Evolutionary conservation across 805 yeast genomes (phyloP).

Genomic region (Metschnikowia hibisci): DNA sequence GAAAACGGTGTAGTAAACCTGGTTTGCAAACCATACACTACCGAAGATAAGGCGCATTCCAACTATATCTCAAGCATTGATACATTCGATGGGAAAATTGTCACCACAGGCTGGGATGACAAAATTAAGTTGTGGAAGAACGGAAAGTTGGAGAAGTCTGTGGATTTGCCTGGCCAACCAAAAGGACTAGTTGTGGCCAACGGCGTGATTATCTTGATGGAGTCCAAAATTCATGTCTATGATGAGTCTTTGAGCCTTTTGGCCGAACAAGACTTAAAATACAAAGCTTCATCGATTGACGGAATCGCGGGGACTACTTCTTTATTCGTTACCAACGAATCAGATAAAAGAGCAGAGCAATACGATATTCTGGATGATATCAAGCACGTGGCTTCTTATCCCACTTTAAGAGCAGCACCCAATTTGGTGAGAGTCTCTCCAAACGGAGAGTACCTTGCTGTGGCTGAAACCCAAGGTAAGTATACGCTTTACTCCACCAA

Average conservation of each 20-base stretch:
- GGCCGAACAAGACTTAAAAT: conserved; percentile 20
- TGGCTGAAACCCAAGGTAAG: conserved; percentile 85
- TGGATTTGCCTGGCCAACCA: conserved; percentile 32
- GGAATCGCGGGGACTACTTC: conserved; percentile 18
- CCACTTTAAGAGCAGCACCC: conserved; percentile 58
- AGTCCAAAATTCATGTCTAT: conserved; percentile 27
- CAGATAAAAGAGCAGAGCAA: conserved; percentile 29
- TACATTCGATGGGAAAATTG: conserved; percentile 26
- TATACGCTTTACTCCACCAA: conserved; percentile 63
- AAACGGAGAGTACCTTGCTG: conserved; percentile 63
- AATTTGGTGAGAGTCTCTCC: conserved; percentile 68
- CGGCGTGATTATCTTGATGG: conserved; percentile 27
- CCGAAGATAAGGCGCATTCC: conserved; percentile 46
- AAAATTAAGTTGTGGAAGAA: conserved; percentile 44
- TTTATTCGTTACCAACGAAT: conserved; percentile 30
- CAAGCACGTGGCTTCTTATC: conserved; percentile 18
- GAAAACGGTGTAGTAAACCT: conserved; percentile 13
- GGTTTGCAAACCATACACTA: conserved; percentile 31
- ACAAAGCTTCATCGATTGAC: conserved; percentile 25
- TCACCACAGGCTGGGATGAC: conserved; percentile 88
- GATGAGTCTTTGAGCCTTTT: conserved; percentile 9
- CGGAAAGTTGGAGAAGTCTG: conserved; percentile 11
- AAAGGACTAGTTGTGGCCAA: conserved; percentile 27
- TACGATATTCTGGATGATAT: conserved; percentile 39
- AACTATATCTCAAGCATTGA: conserved; percentile 61